Evolutionary conservation across 2,329 filamentous ascomycete genomes (phyloP), one percentile per base, ranked within the genome.

Genomic region (Ceratocystis ficicola): DNA sequence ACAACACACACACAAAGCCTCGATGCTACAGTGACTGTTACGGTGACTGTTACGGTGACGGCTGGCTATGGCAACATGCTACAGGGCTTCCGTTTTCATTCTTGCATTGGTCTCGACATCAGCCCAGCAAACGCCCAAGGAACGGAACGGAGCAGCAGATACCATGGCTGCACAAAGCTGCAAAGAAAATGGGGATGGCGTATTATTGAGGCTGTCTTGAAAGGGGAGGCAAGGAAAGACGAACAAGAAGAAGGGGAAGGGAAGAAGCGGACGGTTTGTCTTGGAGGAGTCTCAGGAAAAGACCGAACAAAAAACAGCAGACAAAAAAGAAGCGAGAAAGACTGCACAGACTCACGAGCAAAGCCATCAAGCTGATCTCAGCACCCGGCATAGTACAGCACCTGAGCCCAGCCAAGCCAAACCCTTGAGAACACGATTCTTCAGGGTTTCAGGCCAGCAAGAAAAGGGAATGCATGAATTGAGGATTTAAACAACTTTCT

Each of bases 401-500:
- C 15, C 28, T 17, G 22, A 30, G 25, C n/a, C n/a, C 36, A 41
- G 36, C 36, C 36, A 12, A 5, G 46, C 5, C 20, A n/a, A 22
- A 52, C 20, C 20, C 48, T 52, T 25, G 48, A 25, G 5, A 22
- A 12, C 48, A 15, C 5, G 48, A 52, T 52, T 52, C 22, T 52
- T 52, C 22, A 52, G 22, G 20, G 20, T 52, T 52, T 46, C 15
- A 28, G 22, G 7, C 48, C 8, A 20, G 52, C 52, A 30, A 57
- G 22, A 30, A 32, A 41, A 41, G 36, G 12, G 25, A 57, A 32
- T 32, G 52, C 52, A 57, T 57, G 52, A 30, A 57, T 57, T 57
- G 52, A 57, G 52, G 52, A 57, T 57, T 57, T 57, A 57, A 57
- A 57, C 52, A 57, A 57, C 25, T 57, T 32, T 57, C 52, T 57